These are phyloP conservation scores for Vitis hybrid DNA, from an alignment of 177 flowering plant species.

Conservation along the genomic window DNA sequence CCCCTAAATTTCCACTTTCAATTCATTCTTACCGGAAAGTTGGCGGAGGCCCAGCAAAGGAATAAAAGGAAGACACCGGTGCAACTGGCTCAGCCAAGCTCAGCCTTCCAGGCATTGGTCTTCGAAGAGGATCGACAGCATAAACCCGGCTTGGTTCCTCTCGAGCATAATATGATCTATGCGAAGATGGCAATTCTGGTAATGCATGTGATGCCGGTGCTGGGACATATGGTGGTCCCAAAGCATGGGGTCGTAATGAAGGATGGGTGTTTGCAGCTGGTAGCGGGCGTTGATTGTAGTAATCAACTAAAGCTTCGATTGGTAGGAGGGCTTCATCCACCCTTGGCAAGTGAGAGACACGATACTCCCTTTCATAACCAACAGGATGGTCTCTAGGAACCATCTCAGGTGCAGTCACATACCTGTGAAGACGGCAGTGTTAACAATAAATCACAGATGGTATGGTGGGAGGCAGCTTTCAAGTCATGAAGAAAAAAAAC, in stretches of 20 bases:
- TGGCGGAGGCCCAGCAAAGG: background rate
- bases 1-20: background rate
- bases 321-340: too few relatives aligned
- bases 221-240: background rate
- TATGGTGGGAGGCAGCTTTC: too few relatives aligned
- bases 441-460: background rate
- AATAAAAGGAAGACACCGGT: conserved; percentile 1
- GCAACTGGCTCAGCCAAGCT: conserved; percentile 2
- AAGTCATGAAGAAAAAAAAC: too few relatives aligned
- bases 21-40: background rate
- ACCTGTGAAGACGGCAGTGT: background rate
- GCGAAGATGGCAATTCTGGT: background rate
- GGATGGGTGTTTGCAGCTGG: background rate
- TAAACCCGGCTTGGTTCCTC: background rate
- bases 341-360: too few relatives aligned
- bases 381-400: background rate
- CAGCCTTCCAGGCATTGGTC: conserved; percentile 3
- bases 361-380: too few relatives aligned
- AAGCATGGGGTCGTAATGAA: background rate
- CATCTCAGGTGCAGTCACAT: background rate
- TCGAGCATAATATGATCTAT: too few relatives aligned
- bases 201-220: background rate
- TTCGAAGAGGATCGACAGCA: conserved; percentile 5
- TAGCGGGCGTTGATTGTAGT: background rate
- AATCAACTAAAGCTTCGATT: too few relatives aligned